These are phyloP conservation scores for Drosera capensis DNA, from an alignment of 148 eudicot species.

Conservation along the genomic window DNA sequence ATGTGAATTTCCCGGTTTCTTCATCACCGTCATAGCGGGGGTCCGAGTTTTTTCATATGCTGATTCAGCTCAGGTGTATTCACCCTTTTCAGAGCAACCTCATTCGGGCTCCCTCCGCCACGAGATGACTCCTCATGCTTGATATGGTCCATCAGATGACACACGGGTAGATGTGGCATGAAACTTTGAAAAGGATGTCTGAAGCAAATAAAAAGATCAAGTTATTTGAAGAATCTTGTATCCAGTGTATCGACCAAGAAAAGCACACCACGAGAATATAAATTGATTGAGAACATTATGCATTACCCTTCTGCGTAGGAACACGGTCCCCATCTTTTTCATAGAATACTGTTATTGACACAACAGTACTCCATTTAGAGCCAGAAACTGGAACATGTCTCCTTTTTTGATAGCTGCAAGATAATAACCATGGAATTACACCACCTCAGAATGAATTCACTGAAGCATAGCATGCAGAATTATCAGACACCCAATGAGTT, in stretches of 20 bases:
- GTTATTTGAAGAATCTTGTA: neutral
- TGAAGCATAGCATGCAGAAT: neutral
- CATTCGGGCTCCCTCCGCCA: conserved; percentile 10
- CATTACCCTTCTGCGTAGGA: conserved; percentile 29
- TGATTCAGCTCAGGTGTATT: conserved; percentile 7
- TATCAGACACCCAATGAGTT: too few relatives aligned
- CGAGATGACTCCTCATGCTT: conserved; percentile 46
- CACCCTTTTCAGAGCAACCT: conserved; percentile 8
- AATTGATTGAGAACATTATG: conserved; percentile 1
- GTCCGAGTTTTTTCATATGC: conserved; percentile 9
- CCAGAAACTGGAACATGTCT: conserved; percentile 32
- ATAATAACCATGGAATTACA: conserved; percentile 3
- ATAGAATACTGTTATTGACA: conserved; percentile 36
- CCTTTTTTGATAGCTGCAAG: conserved; percentile 47
- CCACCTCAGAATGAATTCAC: neutral
- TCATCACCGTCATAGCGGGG: neutral
- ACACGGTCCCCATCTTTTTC: conserved; percentile 32
- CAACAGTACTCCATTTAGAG: conserved; percentile 18
- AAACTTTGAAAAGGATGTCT: conserved; percentile 61
- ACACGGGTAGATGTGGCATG: conserved; percentile 35
- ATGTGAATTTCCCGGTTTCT: conserved; percentile 7
- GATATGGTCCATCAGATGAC: conserved; percentile 53
- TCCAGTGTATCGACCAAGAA: neutral
- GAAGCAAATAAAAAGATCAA: neutral
- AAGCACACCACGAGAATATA: too few relatives aligned